phyloP scores from a whole-genome alignment of 148 eudicot genomes.

The Camellia granthamiana region DNA sequence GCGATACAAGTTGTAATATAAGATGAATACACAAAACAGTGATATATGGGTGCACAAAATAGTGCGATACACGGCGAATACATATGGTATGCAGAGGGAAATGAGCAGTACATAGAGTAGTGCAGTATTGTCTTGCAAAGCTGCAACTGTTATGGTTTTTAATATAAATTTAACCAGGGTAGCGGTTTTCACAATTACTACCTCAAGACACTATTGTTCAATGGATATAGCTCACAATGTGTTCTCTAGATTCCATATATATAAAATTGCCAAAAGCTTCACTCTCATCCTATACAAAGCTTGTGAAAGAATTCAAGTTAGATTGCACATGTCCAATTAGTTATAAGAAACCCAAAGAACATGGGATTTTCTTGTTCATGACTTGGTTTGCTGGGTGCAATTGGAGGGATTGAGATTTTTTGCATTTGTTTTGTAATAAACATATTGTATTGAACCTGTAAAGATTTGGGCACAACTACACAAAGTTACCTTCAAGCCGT shows the following conservation, averaged over 20 bases:
- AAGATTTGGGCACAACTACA: background rate
- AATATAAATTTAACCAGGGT: background rate
- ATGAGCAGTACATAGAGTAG: too few relatives aligned
- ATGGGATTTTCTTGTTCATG: slow-evolving; percentile 8
- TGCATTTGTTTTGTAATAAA: slow-evolving; percentile 7
- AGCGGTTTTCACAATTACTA: slow-evolving; percentile 16
- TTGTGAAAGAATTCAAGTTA: background rate
- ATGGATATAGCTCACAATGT: slow-evolving; percentile 21
- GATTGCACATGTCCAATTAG: slow-evolving; percentile 11
- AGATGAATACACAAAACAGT: too few relatives aligned
- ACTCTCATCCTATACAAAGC: background rate
- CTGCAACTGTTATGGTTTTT: slow-evolving; percentile 29
- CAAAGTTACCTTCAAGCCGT: slow-evolving; percentile 19
- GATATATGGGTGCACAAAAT: too few relatives aligned
- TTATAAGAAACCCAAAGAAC: slow-evolving; percentile 9
- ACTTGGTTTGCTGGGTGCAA: slow-evolving; percentile 20
- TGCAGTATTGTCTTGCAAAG: too few relatives aligned
- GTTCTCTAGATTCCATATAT: slow-evolving; percentile 1
- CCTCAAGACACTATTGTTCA: slow-evolving; percentile 23
- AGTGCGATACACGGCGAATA: too few relatives aligned
- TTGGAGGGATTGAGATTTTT: slow-evolving; percentile 23
- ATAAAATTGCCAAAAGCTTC: slow-evolving; percentile 25
- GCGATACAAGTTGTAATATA: too few relatives aligned
- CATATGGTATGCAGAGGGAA: too few relatives aligned
- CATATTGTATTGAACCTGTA: slow-evolving; percentile 3